Percentiles rank a stretch among this genome's conserved stretches.
Conservation (phyloP, 2,329 filamentous ascomycete genomes). For the Colletotrichum tofieldiae region DNA sequence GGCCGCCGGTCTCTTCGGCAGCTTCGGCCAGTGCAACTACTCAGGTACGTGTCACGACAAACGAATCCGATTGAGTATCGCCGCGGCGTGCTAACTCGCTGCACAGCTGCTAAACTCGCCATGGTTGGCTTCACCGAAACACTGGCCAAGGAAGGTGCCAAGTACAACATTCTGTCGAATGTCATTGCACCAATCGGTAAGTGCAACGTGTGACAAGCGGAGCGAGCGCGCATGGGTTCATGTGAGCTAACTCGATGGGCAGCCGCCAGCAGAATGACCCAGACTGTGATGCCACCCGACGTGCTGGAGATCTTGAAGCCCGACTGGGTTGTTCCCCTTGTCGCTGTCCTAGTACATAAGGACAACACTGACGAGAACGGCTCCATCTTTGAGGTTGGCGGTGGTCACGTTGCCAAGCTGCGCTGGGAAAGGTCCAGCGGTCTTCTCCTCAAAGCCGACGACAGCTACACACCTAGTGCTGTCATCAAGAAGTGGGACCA, state of each 20-base stretch:
- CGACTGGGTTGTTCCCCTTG: conserved; percentile 95
- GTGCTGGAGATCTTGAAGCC: conserved; percentile 88
- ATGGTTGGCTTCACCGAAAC: conserved; percentile 99
- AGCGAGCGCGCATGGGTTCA: background rate
- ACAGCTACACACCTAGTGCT: conserved; percentile 88
- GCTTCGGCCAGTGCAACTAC: conserved; percentile 97
- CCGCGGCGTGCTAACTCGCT: conserved; percentile 19
- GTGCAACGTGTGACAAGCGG: conserved; percentile 44
- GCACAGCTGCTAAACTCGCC: conserved; percentile 87
- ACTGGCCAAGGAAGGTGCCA: conserved; percentile 94
- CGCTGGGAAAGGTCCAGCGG: conserved; percentile 95
- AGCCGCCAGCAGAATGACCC: conserved; percentile 95
- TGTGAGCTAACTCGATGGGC: conserved; percentile 22
- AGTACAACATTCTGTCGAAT: conserved; percentile 98
- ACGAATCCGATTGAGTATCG: background rate
- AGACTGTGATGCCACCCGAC: conserved; percentile 96
- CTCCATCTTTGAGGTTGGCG: conserved; percentile 93
- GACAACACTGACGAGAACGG: conserved; percentile 88
- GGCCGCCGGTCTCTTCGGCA: conserved; percentile 95
- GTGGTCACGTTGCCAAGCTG: conserved; percentile 92
- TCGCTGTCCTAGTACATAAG: conserved; percentile 89
- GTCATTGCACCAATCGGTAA: conserved; percentile 88
- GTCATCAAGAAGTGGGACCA: conserved; percentile 92
- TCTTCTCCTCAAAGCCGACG: conserved; percentile 90
- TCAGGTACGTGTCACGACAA: conserved; percentile 69